Evolutionary conservation across 2,329 filamentous ascomycete genomes (phyloP), one percentile per base, ranked within the genome.

Genomic region (Cucurbitaria berberidis): DNA sequence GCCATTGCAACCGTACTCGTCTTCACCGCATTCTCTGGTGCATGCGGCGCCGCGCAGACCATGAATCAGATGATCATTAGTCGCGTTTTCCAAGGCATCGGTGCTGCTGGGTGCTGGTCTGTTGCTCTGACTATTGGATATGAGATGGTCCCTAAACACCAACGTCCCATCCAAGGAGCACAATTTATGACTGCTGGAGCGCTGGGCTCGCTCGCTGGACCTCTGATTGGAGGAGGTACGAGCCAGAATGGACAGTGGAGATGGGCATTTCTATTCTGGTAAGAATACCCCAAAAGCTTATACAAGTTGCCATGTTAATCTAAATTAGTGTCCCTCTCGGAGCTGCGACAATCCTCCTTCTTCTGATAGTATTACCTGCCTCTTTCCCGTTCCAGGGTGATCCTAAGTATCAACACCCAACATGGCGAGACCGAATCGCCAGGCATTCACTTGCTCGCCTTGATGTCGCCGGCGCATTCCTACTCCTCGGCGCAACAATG

Each of bases 221-320:
- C 76, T 0, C 53, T 78, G 4, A 53, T 78, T 8, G 76, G 76
- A n/a, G 76, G 75, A 13, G 68, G 64, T 3, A 69, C 77, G 19
- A 76, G 72, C 2, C 47, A 68, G 21, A 59, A 67, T 22, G 59
- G 62, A 1, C 60, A 68, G 5, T 77, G 75, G 75, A 63, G 74
- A 24, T 76, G 73, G 71, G 65, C 64, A 57, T 57, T 57, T 34
- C 48, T 36, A 29, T 21, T 57, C 41, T n/a, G n/a, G n/a, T n/a
- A n/a, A n/a, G n/a, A n/a, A n/a, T n/a, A n/a, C n/a, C n/a, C n/a
- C n/a, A n/a, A n/a, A n/a, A n/a, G n/a, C n/a, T n/a, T n/a, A n/a
- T n/a, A n/a, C n/a, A n/a, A n/a, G n/a, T n/a, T n/a, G n/a, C n/a
- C n/a, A n/a, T n/a, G n/a, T n/a, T n/a, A 57, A 57, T 36, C 47